Evolutionary conservation across 768 basidiomycete species (phyloP).

Genomic region (Podaxis sp.): DNA sequence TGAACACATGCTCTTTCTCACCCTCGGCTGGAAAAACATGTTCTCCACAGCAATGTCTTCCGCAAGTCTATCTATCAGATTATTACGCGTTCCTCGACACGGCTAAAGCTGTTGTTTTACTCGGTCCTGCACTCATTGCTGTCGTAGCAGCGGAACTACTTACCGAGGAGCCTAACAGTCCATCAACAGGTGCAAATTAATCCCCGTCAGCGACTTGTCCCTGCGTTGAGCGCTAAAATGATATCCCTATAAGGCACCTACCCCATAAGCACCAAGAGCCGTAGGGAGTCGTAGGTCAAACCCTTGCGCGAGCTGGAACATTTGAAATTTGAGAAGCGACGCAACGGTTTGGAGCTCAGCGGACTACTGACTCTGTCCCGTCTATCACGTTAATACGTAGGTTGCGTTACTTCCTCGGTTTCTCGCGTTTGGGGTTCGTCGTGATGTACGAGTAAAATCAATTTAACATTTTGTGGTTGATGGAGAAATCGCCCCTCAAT

Average conservation of each 20-base stretch:
- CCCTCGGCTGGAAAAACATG: neutral
- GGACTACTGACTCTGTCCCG: neutral
- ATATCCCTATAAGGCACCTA: neutral
- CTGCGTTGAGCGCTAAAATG: neutral
- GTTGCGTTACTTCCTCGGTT: neutral
- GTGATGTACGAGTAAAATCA: neutral
- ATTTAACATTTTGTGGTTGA: neutral
- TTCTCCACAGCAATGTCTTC: neutral
- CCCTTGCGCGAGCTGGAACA: neutral
- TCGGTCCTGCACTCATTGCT: conserved; percentile 2
- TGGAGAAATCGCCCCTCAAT: neutral
- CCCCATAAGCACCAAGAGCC: neutral
- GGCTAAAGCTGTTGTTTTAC: neutral
- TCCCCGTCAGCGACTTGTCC: neutral
- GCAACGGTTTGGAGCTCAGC: neutral
- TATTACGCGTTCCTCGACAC: neutral
- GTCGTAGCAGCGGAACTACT: neutral
- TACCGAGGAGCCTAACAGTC: neutral
- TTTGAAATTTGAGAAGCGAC: neutral
- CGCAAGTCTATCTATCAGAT: neutral
- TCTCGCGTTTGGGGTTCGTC: neutral
- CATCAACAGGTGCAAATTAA: neutral
- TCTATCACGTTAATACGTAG: neutral
- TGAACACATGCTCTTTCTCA: neutral
- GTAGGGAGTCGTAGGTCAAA: neutral